Evolutionary conservation across 2,329 filamentous ascomycete genomes (phyloP).

Genomic region (Tetracladium maxilliforme): DNA sequence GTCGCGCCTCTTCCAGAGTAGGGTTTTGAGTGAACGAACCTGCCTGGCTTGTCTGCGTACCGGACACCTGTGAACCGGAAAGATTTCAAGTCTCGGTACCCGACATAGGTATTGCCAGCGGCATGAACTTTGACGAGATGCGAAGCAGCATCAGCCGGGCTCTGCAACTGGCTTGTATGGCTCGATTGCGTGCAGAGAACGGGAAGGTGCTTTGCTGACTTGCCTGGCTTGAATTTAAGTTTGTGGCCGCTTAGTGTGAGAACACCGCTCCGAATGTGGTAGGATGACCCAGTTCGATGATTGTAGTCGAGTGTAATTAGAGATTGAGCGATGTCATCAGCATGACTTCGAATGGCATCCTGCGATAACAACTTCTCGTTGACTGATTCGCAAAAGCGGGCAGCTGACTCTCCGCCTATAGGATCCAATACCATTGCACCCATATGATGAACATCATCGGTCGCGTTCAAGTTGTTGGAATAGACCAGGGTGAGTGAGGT

Average conservation of each 20-base stretch:
- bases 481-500: slow-evolving; percentile 33
- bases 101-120: slow-evolving; percentile 27
- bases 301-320: slow-evolving; percentile 25
- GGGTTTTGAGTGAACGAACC: slow-evolving; percentile 21
- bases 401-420: slow-evolving; percentile 18
- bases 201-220: slow-evolving; percentile 18
- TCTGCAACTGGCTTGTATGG: slow-evolving; percentile 14
- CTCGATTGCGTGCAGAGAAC: slow-evolving; percentile 35
- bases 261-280: slow-evolving; percentile 23
- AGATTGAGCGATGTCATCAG: slow-evolving; percentile 25
- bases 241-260: slow-evolving; percentile 16
- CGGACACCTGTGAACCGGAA: slow-evolving; percentile 19
- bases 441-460: slow-evolving; percentile 34
- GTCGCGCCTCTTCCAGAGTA: slow-evolving; percentile 27
- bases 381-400: slow-evolving; percentile 26
- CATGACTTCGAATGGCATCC: slow-evolving; percentile 22
- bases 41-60: slow-evolving; percentile 9
- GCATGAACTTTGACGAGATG: slow-evolving; percentile 24
- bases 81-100: slow-evolving; percentile 35
- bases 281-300: slow-evolving; percentile 18
- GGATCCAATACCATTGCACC: slow-evolving; percentile 33
- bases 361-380: slow-evolving; percentile 30
- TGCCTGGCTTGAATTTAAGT: slow-evolving; percentile 16
- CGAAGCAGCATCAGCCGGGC: slow-evolving; percentile 15
- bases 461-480: slow-evolving; percentile 37